Conservation (phyloP, 495 filamentous ascomycete genomes). For the Platismatia glauca region DNA sequence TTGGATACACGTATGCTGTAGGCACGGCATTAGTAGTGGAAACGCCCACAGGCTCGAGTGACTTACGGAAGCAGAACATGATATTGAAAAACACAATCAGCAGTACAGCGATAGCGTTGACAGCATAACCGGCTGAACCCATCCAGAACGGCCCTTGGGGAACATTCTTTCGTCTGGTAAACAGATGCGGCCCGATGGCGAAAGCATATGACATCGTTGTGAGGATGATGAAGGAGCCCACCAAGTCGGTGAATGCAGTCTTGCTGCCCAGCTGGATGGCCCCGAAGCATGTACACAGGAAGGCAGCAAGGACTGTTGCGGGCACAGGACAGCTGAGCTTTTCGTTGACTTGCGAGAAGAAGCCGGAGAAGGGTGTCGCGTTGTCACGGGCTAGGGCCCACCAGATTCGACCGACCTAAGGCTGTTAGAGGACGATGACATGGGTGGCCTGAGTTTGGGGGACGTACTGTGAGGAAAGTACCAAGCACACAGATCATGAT, state of each 20-base stretch:
- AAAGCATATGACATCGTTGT: conserved; percentile 64
- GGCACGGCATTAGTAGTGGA: background rate
- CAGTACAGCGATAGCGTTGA: conserved; percentile 51
- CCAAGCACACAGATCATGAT: conserved; percentile 41
- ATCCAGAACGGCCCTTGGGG: conserved; percentile 63
- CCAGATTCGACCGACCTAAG: conserved; percentile 51
- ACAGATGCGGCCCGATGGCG: conserved; percentile 65
- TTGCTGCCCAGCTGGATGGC: conserved; percentile 64
- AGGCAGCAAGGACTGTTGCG: conserved; percentile 53
- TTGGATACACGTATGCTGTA: conserved; percentile 45
- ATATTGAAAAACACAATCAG: conserved; percentile 64
- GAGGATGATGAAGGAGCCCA: conserved; percentile 65
- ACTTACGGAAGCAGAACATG: conserved; percentile 63
- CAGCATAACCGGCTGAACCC: conserved; percentile 46
- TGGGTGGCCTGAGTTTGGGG: background rate
- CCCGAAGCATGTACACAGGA: conserved; percentile 56
- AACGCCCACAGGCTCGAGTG: too few relatives aligned
- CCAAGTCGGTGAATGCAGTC: conserved; percentile 66
- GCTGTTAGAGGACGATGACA: background rate
- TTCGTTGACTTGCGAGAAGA: conserved; percentile 34
- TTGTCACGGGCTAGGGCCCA: conserved; percentile 77
- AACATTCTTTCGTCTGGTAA: conserved; percentile 55
- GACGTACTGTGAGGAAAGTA: conserved; percentile 57
- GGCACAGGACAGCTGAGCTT: conserved; percentile 55
- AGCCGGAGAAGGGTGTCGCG: conserved; percentile 38